These are phyloP conservation scores for Barbarea vulgaris DNA, from an alignment of 345 rosid species.

Conservation along the genomic window DNA sequence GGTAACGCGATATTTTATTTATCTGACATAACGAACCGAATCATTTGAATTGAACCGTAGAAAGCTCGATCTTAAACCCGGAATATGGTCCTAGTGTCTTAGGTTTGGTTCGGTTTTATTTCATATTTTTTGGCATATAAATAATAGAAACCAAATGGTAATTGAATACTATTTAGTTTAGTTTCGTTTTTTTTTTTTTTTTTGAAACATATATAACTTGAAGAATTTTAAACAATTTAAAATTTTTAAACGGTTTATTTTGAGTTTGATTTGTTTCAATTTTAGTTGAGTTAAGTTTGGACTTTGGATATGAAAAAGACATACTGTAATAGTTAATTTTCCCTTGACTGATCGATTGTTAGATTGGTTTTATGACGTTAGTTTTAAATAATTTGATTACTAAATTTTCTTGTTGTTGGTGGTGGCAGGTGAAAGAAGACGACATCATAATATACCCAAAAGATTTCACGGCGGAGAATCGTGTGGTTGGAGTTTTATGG, in stretches of 20 bases:
- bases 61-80: background rate
- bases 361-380: too few relatives aligned
- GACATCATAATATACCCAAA: conserved; percentile 49
- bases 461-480: conserved; percentile 75
- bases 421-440: conserved; percentile 84
- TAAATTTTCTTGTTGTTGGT: conserved; percentile 21
- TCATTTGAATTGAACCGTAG: background rate
- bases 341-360: too few relatives aligned
- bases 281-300: background rate
- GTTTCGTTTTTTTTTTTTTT: too few relatives aligned
- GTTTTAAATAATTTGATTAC: background rate
- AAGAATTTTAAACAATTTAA: background rate
- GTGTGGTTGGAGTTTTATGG: conserved; percentile 86
- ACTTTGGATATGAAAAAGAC: too few relatives aligned
- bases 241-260: background rate
- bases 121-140: background rate
- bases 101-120: background rate
- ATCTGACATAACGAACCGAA: background rate
- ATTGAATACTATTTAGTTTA: background rate
- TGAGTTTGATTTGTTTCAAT: background rate
- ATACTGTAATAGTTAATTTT: too few relatives aligned
- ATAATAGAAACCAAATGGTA: too few relatives aligned
- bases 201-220: background rate
- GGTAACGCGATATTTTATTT: conserved; percentile 40
- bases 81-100: background rate